Evolutionary conservation across 495 filamentous ascomycete genomes (phyloP), one percentile per base, ranked within the genome.

Genomic region (Aspergillus incahuasiensis): DNA sequence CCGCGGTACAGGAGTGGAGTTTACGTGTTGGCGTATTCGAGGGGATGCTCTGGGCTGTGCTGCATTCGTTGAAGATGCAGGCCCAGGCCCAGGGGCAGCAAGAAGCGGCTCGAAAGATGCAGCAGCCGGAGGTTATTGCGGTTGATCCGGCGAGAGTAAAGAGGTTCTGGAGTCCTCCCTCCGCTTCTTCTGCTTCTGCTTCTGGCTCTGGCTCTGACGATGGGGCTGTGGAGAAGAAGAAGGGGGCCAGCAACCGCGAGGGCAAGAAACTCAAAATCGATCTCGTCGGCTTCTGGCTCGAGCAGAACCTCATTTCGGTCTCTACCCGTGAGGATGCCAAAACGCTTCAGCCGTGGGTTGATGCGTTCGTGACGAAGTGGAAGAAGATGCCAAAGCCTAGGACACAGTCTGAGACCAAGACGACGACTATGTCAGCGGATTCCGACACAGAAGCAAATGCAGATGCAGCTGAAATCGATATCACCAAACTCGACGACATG

Each of bases 1-100:
- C 79, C 0, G 79, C 82, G 6, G 81, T 97, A 3, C 81, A 84
- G 34, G 90, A 97, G 69, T 97, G 92, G 94, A 95, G 91, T 18
- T 57, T 96, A 30, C 79, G 91, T 2, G 92, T 97, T 3, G 95
- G 95, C 58, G 87, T 90, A 66, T 81, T 97, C 19, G 92, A 97
- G 69, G 81, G 83, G 0, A 96, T 96, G 86, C 67, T 97, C 1
- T 86, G 94, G 72, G 88, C 88, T 22, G 77, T 86, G n/a, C 68
- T 96, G 8, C 70, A 77, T 24, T 79, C 86, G 15, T 62, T 90
- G 48, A 66, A 68, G 25, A 61, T 49, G 58, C 43, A 67, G 68
- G n/a, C n/a, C n/a, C 49, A 56, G 60, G 7, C n/a, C 19, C 45
- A 32, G n/a, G n/a, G n/a, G 45, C 15, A 30, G 57, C 24, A 19